Evolutionary conservation across 2,329 filamentous ascomycete species (phyloP), one percentile per base, ranked within the genome.

Genomic region (Beauveria asiatica): DNA sequence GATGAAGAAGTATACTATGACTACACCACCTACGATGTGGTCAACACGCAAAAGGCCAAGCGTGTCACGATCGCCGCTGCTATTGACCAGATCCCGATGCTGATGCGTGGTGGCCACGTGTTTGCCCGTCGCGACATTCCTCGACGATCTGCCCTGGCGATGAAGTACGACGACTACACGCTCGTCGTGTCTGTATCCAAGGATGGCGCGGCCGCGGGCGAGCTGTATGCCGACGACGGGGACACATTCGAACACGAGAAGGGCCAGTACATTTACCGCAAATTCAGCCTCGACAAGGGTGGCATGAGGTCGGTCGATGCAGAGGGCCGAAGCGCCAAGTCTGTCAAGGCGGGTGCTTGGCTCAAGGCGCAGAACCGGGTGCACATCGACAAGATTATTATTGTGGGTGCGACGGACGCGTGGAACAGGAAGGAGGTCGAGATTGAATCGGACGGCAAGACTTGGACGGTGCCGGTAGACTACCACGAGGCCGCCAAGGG

Each of bases 101-200:
- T 99, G 49, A 94, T 97, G 88, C 91, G 89, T 66, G 93, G 91
- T 51, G 94, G 94, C 1, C 90, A 97, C 72, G 87, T 99, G 67
- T 87, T 97, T 68, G 88, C 92, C 2, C 89, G 94, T 61, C 90
- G 93, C 65, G 94, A 99, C 69, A 85, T 87, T 25, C 92, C 92
- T 4, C 85, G 94, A 60, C 86, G 93, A 62, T 96, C 91, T 61
- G 89, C 85, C 61, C 86, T 89, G 21, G 80, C 97, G 50, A 97
- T 97, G 94, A 88, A 85, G 68, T 96, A 86, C 73, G 94, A 99
- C 72, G 92, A 95, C 45, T 96, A 96, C 77, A 99, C 94, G 0
- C 83, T 99, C 1, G 86, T 99, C 2, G 80, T 97, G 2, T 65
- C 71, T 1, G 78, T 95, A 37, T 86, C 88, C 57, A 83, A 86